These are phyloP conservation scores for Oxyria digyna DNA, from an alignment of 148 eudicot genomes.

Conservation along the genomic window DNA sequence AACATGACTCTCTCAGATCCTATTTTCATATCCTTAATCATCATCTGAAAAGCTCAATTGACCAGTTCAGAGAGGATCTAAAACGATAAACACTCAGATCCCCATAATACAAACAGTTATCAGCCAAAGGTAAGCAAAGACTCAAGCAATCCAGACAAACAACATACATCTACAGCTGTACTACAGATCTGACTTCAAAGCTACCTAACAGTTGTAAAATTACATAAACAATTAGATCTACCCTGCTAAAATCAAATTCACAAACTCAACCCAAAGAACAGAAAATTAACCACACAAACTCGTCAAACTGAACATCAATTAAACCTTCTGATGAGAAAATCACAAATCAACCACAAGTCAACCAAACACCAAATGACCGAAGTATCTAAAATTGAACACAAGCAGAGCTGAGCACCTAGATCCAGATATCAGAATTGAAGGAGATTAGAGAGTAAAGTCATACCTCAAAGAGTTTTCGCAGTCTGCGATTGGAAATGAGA, in stretches of 20 bases:
- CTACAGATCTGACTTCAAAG: background rate
- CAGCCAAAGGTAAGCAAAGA: background rate
- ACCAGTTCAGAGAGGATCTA: background rate
- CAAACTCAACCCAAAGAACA: background rate
- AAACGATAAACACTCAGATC: background rate
- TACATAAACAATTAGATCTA: conserved; percentile 4
- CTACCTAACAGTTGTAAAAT: background rate
- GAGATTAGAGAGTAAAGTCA: background rate
- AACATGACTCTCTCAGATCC: background rate
- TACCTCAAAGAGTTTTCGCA: background rate
- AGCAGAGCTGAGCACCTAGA: background rate
- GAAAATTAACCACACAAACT: background rate
- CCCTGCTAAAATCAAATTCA: background rate
- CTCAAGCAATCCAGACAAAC: background rate
- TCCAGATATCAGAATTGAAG: background rate
- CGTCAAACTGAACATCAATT: background rate
- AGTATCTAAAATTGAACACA: background rate
- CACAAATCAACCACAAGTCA: background rate
- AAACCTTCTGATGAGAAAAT: background rate
- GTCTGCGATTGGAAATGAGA: background rate
- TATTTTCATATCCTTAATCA: background rate
- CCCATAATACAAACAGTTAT: background rate
- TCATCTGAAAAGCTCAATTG: background rate
- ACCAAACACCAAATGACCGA: background rate
- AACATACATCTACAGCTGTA: background rate